Evolutionary conservation across 2,329 filamentous ascomycete genomes (phyloP).

Genomic region (Nectriaceae sp.): DNA sequence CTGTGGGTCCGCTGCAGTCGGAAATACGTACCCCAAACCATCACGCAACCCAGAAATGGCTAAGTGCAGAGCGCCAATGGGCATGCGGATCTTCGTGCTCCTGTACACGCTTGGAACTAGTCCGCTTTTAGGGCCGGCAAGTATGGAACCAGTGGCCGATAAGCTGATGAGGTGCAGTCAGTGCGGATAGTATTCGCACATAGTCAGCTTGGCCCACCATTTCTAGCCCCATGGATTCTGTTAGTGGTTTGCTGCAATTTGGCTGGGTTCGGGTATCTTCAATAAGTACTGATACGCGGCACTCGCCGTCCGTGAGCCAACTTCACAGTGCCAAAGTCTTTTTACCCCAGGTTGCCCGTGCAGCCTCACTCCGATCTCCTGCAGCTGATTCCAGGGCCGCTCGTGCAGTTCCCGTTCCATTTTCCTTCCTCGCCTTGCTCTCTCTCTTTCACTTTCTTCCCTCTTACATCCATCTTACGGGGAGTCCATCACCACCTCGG

Average conservation of each 20-base stretch:
- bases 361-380: conserved; percentile 28
- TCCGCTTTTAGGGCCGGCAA: conserved; percentile 24
- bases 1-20: background rate
- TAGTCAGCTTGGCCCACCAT: conserved; percentile 11
- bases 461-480: conserved; percentile 25
- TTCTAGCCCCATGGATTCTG: background rate
- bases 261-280: conserved; percentile 11
- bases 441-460: conserved; percentile 32
- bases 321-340: conserved; percentile 25
- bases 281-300: conserved; percentile 19
- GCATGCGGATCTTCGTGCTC: background rate
- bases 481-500: conserved; percentile 9
- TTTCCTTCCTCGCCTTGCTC: conserved; percentile 27
- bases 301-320: conserved; percentile 18
- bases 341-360: conserved; percentile 28
- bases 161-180: conserved; percentile 32
- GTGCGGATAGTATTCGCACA: conserved; percentile 16
- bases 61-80: conserved; percentile 13
- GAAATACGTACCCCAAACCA: conserved; percentile 18
- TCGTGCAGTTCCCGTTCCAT: conserved; percentile 27
- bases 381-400: conserved; percentile 25
- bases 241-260: background rate
- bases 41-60: conserved; percentile 23
- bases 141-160: conserved; percentile 26
- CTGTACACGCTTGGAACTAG: conserved; percentile 15